A percentile compares a stretch with the other conserved stretches of the same genome.
phyloP scores from a whole-genome alignment of 2,329 filamentous ascomycete species.

The Phialophora macrospora region DNA sequence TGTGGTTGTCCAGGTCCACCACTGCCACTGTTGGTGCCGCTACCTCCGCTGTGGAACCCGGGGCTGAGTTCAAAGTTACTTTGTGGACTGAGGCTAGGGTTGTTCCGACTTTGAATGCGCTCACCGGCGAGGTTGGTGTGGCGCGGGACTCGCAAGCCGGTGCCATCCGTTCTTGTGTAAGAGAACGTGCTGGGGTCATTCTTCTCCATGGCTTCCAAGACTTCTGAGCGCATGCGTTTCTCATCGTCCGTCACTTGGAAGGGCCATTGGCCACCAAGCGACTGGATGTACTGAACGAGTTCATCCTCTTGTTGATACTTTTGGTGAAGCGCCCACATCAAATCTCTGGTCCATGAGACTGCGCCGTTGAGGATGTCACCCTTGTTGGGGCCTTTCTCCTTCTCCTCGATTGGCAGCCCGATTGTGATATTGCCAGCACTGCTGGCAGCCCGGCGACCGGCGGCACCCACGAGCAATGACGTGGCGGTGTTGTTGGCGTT shows the following conservation, averaged over 20 bases:
- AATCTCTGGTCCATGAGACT: slow-evolving; percentile 93
- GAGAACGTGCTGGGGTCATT: slow-evolving; percentile 76
- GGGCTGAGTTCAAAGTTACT: slow-evolving; percentile 67
- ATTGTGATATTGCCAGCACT: slow-evolving; percentile 86
- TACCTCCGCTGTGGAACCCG: slow-evolving; percentile 73
- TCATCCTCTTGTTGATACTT: slow-evolving; percentile 90
- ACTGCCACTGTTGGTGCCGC: slow-evolving; percentile 59
- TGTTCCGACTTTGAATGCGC: slow-evolving; percentile 59
- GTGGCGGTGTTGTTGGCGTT: slow-evolving; percentile 66
- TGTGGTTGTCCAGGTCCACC: slow-evolving; percentile 54
- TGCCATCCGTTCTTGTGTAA: slow-evolving; percentile 83
- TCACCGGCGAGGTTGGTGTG: slow-evolving; percentile 92
- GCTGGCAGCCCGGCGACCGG: slow-evolving; percentile 77
- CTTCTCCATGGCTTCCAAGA: slow-evolving; percentile 82
- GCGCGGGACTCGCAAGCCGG: slow-evolving; percentile 85
- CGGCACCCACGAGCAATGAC: slow-evolving; percentile 83
- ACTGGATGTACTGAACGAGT: slow-evolving; percentile 73
- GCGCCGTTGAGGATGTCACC: slow-evolving; percentile 97
- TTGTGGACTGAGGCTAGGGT: slow-evolving; percentile 59
- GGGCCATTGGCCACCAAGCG: slow-evolving; percentile 75
- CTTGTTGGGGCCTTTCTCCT: slow-evolving; percentile 98
- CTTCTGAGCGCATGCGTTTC: slow-evolving; percentile 91
- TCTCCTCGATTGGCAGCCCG: slow-evolving; percentile 90
- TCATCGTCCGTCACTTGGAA: slow-evolving; percentile 90
- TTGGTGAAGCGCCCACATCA: slow-evolving; percentile 94